Evolutionary conservation across 306 rosid species (phyloP).

Genomic region (Ochetophila trinervis): DNA sequence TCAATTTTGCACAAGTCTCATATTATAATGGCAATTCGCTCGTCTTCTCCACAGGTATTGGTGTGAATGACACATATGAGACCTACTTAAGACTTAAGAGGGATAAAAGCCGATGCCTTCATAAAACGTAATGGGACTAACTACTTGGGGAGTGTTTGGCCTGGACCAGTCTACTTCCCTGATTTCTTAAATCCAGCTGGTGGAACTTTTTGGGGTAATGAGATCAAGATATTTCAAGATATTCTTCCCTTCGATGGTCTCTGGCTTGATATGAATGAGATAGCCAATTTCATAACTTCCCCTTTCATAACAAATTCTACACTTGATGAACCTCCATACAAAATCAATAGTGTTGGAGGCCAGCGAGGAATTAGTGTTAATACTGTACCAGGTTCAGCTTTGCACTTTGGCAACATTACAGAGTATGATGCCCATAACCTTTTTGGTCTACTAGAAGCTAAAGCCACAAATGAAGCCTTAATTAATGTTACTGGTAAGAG

Average conservation of each 20-base stretch:
- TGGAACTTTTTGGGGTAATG: constrained; percentile 56
- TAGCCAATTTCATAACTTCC: constrained; percentile 65
- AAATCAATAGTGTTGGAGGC: constrained; percentile 47
- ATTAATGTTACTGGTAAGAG: constrained; percentile 57
- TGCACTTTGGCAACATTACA: constrained; percentile 60
- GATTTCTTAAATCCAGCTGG: constrained; percentile 66
- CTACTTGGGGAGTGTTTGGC: constrained; percentile 86
- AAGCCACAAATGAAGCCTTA: constrained; percentile 61
- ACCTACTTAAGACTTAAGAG: constrained; percentile 66
- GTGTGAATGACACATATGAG: constrained; percentile 52
- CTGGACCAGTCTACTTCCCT: constrained; percentile 76
- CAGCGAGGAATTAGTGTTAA: constrained; percentile 38
- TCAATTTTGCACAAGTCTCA: background rate
- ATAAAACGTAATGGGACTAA: constrained; percentile 59
- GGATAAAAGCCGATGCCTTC: constrained; percentile 61
- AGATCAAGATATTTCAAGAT: constrained; percentile 57
- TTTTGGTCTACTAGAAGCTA: constrained; percentile 69
- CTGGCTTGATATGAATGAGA: constrained; percentile 90
- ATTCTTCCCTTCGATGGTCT: constrained; percentile 70
- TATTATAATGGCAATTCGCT: background rate
- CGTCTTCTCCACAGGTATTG: constrained; percentile 48
- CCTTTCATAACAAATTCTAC: constrained; percentile 39
- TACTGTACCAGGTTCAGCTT: constrained; percentile 58
- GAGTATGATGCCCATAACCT: constrained; percentile 80
- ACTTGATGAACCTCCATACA: constrained; percentile 80